Evolutionary conservation across 768 basidiomycete genomes (phyloP).

Genomic region (Lactarius psammicola): DNA sequence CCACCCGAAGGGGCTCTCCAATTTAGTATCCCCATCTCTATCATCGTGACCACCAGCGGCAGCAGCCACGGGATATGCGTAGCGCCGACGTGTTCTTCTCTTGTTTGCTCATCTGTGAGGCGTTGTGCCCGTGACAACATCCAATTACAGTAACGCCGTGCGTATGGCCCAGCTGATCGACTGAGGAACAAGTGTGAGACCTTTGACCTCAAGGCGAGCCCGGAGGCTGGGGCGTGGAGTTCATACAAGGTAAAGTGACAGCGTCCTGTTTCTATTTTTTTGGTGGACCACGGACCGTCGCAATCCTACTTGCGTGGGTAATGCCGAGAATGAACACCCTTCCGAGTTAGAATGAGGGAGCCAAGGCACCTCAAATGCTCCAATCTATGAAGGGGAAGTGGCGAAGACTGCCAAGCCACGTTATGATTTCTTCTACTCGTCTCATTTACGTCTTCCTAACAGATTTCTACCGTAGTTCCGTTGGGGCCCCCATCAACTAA

Average conservation of each 20-base stretch:
- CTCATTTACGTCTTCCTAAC: not conserved
- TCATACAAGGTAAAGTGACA: constrained; percentile 12
- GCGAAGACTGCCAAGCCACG: not conserved
- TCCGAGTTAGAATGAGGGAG: not conserved
- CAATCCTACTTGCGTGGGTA: not conserved
- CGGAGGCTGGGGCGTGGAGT: not conserved
- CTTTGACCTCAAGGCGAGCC: not conserved
- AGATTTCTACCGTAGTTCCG: not conserved
- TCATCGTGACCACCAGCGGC: not conserved
- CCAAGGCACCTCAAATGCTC: not conserved
- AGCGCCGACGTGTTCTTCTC: constrained; percentile 1
- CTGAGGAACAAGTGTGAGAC: not conserved
- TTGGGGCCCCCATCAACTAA: not conserved
- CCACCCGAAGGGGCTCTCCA: not conserved
- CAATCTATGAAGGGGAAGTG: not conserved
- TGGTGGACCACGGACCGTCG: not conserved
- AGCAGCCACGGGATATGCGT: not conserved
- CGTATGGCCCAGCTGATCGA: not conserved
- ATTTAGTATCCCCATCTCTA: not conserved
- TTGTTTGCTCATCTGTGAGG: not conserved
- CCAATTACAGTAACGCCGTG: not conserved
- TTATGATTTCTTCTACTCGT: not conserved
- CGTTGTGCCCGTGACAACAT: not conserved
- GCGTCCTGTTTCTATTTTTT: not conserved
- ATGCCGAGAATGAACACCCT: not conserved